These are phyloP conservation scores for Candida glaebosa DNA, from an alignment of 805 yeast genomes.

Conservation along the genomic window DNA sequence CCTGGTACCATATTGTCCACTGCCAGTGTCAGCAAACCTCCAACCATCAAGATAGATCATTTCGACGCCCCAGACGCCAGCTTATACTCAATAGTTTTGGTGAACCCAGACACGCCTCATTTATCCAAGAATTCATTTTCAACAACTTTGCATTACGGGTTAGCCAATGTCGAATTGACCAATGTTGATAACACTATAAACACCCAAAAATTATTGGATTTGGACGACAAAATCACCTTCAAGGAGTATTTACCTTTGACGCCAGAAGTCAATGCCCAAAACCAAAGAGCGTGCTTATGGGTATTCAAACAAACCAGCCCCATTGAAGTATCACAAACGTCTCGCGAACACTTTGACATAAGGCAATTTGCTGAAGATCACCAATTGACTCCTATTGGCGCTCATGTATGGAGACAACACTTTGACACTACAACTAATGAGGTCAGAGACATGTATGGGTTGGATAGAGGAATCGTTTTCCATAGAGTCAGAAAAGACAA, in stretches of 20 bases:
- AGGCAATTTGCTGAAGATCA: constrained; percentile 59
- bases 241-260: constrained; percentile 72
- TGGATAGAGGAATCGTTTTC: constrained; percentile 74
- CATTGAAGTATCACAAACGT: constrained; percentile 16
- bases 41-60: constrained; percentile 73
- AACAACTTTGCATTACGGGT: constrained; percentile 75
- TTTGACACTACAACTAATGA: constrained; percentile 73
- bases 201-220: constrained; percentile 35
- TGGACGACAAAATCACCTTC: constrained; percentile 34
- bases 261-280: constrained; percentile 84
- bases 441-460: constrained; percentile 70
- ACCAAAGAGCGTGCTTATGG: constrained; percentile 85
- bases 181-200: constrained; percentile 57
- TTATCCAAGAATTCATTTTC: constrained; percentile 60
- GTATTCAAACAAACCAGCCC: constrained; percentile 67
- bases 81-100: constrained; percentile 72
- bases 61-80: constrained; percentile 52
- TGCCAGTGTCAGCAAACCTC: constrained; percentile 69
- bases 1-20: constrained; percentile 80
- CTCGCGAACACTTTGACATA: constrained; percentile 61
- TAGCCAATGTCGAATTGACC: constrained; percentile 60
- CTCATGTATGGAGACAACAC: constrained; percentile 82
- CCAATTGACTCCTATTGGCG: constrained; percentile 76
- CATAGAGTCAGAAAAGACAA: constrained; percentile 46
- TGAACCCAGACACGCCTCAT: constrained; percentile 92